Conservation (phyloP, 1,139 yeast species). For the Zhuliangozyma parablackwelliae region DNA sequence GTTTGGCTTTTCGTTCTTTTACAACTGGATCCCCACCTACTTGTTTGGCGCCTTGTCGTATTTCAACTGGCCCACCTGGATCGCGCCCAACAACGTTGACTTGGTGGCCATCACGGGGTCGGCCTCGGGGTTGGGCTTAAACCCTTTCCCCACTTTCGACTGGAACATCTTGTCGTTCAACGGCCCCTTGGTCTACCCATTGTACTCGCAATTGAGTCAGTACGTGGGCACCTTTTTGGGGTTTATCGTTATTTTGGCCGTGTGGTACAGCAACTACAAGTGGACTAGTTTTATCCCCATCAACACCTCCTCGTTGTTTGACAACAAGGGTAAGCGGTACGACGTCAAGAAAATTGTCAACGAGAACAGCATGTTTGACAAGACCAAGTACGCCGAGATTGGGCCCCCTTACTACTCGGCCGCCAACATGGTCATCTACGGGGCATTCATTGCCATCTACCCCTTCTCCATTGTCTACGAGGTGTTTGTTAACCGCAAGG, state of each 20-base stretch:
- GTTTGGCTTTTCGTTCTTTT: conserved; percentile 37
- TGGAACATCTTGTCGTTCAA: conserved; percentile 30
- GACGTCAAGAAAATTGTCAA: conserved; percentile 35
- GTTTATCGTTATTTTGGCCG: conserved; percentile 36
- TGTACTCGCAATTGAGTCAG: conserved; percentile 38
- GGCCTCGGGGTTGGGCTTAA: conserved; percentile 47
- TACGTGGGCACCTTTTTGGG: conserved; percentile 39
- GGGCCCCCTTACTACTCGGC: conserved; percentile 61
- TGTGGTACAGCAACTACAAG: conserved; percentile 47
- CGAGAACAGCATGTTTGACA: conserved; percentile 29
- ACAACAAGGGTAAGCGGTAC: conserved; percentile 41
- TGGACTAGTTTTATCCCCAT: conserved; percentile 52
- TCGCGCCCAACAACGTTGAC: conserved; percentile 48
- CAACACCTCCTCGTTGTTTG: conserved; percentile 41
- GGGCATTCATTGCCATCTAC: conserved; percentile 51
- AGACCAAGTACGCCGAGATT: conserved; percentile 32
- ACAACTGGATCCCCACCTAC: conserved; percentile 56
- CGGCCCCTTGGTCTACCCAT: conserved; percentile 32
- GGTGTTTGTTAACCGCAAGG: conserved; percentile 25
- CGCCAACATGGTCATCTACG: conserved; percentile 49
- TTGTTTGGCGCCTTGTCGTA: conserved; percentile 46
- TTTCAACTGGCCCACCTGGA: conserved; percentile 67
- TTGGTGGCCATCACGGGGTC: conserved; percentile 55
- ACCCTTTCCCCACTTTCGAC: conserved; percentile 51
- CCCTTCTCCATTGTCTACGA: conserved; percentile 49